Conservation (phyloP, 75 land plant species). For the Picea glauca region DNA sequence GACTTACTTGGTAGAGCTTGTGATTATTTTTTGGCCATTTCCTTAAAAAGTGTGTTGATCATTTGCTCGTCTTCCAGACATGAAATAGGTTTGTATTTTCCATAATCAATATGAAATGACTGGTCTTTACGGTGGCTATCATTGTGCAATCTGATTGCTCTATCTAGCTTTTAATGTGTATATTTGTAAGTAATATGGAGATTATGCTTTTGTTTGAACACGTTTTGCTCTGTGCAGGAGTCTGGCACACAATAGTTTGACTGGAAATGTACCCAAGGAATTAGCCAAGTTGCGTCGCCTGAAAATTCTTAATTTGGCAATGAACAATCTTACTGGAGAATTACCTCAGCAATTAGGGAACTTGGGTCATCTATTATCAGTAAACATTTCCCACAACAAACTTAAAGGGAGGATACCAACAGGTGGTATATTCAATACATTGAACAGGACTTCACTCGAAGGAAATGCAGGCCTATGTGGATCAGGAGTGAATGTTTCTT, state of each 20-base stretch:
- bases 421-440: slow-evolving; percentile 60
- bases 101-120: background rate
- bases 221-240: slow-evolving; percentile 35
- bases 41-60: background rate
- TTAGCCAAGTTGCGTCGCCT: slow-evolving; percentile 62
- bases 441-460: slow-evolving; percentile 54
- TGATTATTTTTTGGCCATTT: background rate
- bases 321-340: slow-evolving; percentile 66
- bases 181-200: background rate
- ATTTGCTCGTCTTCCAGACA: background rate
- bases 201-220: background rate
- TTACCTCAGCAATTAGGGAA: slow-evolving; percentile 65
- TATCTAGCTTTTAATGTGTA: background rate
- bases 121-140: background rate
- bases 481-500: slow-evolving; percentile 52
- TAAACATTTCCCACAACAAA: slow-evolving; percentile 82
- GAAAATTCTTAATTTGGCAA: slow-evolving; percentile 61
- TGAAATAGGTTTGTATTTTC: background rate
- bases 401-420: slow-evolving; percentile 77
- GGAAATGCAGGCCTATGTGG: slow-evolving; percentile 82
- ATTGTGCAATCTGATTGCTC: background rate
- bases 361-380: slow-evolving; percentile 51
- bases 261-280: slow-evolving; percentile 63
- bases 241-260: slow-evolving; percentile 56
- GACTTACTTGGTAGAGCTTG: too few species aligned